A percentile compares a stretch with the other conserved stretches of the same genome.
Evolutionary conservation across 306 rosid species (phyloP).

Genomic region (Vicia villosa): DNA sequence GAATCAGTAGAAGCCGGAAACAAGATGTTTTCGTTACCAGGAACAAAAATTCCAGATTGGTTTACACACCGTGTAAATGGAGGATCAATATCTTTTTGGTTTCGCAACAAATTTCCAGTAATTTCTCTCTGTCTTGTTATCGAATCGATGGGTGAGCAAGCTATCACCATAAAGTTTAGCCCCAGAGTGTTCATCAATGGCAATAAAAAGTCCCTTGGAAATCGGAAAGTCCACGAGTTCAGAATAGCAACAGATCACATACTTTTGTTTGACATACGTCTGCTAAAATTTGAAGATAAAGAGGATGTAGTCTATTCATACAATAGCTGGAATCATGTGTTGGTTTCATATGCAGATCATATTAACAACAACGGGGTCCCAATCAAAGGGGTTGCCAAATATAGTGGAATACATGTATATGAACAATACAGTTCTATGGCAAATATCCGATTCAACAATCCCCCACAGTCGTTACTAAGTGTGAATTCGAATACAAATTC

Average conservation of each 20-base stretch:
- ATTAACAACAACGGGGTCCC: not conserved
- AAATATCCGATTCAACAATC: not conserved
- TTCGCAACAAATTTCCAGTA: constrained; percentile 24
- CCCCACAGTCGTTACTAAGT: not conserved
- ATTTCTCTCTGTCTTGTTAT: not conserved
- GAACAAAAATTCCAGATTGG: constrained; percentile 30
- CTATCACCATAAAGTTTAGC: not conserved
- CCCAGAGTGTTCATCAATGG: constrained; percentile 14
- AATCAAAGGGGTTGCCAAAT: not conserved
- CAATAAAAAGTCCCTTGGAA: not conserved
- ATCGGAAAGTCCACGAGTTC: not conserved
- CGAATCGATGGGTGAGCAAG: not conserved
- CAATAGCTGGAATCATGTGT: constrained; percentile 27
- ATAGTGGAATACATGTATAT: not conserved
- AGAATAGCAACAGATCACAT: constrained; percentile 1
- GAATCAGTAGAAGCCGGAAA: not conserved
- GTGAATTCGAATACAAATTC: not conserved
- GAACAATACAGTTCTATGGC: not conserved
- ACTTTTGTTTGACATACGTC: not conserved
- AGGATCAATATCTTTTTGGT: constrained; percentile 23
- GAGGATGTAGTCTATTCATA: not conserved
- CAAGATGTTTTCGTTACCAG: constrained; percentile 7
- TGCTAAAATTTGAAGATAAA: not conserved
- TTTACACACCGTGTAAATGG: not conserved
- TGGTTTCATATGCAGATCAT: not conserved